These are phyloP conservation scores for Pelargonium citronellum DNA, from an alignment of 441 rosid species.

Conservation along the genomic window DNA sequence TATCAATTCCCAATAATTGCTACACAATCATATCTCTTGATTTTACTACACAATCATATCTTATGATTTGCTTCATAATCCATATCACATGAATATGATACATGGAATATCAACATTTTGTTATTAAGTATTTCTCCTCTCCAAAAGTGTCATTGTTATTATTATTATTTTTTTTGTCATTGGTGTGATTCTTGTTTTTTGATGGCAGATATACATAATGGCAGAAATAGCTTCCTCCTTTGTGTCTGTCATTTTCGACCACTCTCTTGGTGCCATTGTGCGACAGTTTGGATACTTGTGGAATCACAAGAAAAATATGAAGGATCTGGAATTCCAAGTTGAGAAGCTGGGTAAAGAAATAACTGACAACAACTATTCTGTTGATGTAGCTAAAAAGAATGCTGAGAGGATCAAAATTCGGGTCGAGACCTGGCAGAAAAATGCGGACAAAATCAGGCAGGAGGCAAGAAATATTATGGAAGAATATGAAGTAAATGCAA, in stretches of 20 bases:
- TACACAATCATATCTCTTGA: no score
- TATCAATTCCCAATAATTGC: no score
- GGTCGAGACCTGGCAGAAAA: not conserved
- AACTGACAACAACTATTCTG: not conserved
- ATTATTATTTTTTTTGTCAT: no score
- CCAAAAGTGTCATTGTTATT: no score
- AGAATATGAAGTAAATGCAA: not conserved
- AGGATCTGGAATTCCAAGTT: not conserved
- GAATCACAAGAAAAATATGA: not conserved
- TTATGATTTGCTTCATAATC: no score
- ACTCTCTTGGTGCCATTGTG: not conserved
- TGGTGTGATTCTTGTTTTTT: no score
- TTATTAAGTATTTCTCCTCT: no score
- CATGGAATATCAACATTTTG: no score
- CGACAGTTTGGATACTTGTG: not conserved
- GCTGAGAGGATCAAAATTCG: not conserved
- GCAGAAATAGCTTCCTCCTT: not conserved
- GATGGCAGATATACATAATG: not conserved
- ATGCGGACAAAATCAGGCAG: not conserved
- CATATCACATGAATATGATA: no score
- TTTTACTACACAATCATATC: no score
- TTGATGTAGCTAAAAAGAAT: not conserved
- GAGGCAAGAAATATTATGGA: not conserved
- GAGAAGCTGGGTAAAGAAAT: not conserved
- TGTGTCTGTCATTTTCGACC: not conserved